Evolutionary conservation across 345 rosid genomes (phyloP), one percentile per base, ranked within the genome.

Genomic region (Salix koriyanagi): DNA sequence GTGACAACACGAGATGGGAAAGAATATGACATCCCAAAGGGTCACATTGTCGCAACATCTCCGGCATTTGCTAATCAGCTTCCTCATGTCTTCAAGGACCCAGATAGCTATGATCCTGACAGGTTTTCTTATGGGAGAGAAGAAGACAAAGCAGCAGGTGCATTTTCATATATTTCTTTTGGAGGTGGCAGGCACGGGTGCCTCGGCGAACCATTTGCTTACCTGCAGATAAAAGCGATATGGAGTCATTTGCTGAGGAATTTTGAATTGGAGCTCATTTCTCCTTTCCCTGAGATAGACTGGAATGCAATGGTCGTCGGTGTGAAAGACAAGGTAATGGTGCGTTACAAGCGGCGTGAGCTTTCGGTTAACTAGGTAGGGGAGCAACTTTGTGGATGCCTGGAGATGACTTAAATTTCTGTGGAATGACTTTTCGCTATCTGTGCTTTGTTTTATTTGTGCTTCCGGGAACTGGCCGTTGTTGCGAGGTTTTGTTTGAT

Each of bases 231-330:
- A 80, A 96, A 93, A 86, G 99, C 99, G 34, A 91, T 96, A 84
- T 96, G 99, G 99, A 93, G 94, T 84, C 98, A 93, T 85, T 77
- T 96, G 84, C 80, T 96, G 77, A 87, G 99, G 86, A 96, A 96
- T 84, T 96, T 96, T 56, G 98, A 96, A 70, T 56, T 96, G 39
- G 97, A 96, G 84, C 78, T 93, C 82, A 82, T 87, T 68, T 96
- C 99, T 54, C 96, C 99, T 1, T 96, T 96, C 82, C 99, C 99
- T 13, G 98, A 93, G 90, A 91, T 86, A 4, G 99, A 96, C 83
- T 96, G 99, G 99, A 96, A 93, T 39, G 98, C 99, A 2, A 96
- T 96, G 99, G 99, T 96, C 23, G 99, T 96, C 48, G 98, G 99
- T 15, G 99, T 96, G 30, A 96, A 96, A 84, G 99, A 92, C 65